Percentiles rank a stretch among this genome's conserved stretches.
Conservation (phyloP, 768 basidiomycete species). For the Suillus spraguei region DNA sequence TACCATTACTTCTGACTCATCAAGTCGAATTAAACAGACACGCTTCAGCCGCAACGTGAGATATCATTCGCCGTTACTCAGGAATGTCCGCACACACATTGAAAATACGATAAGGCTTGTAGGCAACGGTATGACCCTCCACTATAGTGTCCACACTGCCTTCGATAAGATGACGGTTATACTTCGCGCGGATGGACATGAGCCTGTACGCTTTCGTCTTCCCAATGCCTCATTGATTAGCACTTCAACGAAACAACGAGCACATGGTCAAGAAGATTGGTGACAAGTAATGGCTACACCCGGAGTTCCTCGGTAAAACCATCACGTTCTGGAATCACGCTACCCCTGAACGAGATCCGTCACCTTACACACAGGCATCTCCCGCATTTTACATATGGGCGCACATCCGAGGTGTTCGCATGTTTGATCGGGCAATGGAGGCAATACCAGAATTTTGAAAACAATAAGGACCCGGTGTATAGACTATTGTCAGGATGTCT, state of each 20-base stretch:
- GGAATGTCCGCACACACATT: not conserved
- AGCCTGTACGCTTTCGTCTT: not conserved
- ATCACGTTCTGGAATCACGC: not conserved
- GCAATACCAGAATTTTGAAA: not conserved
- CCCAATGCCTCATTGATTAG: not conserved
- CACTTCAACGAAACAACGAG: not conserved
- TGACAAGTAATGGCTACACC: not conserved
- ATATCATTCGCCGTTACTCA: not conserved
- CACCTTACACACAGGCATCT: not conserved
- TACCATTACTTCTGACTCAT: not conserved
- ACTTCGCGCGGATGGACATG: not conserved
- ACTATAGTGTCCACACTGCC: not conserved
- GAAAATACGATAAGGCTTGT: not conserved
- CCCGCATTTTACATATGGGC: not conserved
- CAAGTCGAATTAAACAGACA: not conserved
- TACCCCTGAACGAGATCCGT: not conserved
- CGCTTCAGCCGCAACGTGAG: not conserved
- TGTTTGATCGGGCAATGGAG: not conserved
- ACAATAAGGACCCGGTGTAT: not conserved
- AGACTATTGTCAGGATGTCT: not conserved
- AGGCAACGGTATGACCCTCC: not conserved
- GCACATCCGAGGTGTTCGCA: not conserved
- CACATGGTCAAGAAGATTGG: not conserved
- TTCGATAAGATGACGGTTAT: not conserved
- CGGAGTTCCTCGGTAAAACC: not conserved